phyloP scores from a whole-genome alignment of 495 filamentous ascomycete species.

The Podospora conica region DNA sequence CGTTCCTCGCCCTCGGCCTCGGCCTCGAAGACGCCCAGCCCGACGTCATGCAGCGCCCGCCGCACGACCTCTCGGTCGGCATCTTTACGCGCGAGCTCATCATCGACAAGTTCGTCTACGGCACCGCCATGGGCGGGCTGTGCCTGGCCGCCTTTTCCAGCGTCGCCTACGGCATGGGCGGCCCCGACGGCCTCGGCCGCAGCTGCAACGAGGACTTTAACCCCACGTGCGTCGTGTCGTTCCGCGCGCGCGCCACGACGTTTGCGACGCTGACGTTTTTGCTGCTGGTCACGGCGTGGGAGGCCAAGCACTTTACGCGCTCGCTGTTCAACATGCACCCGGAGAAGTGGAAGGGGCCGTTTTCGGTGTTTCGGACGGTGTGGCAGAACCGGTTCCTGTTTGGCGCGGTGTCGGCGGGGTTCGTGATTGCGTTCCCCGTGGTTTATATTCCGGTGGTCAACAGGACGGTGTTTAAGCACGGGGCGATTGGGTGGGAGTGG shows the following conservation, averaged over 20 bases:
- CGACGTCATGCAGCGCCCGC: conserved; percentile 67
- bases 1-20: conserved; percentile 67
- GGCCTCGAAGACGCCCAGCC: conserved; percentile 63
- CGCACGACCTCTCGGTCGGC: conserved; percentile 57
- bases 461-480: conserved; percentile 64
- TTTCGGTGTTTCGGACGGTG: conserved; percentile 55
- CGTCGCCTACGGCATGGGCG: conserved; percentile 56
- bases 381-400: conserved; percentile 70
- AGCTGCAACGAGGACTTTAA: conserved; percentile 57
- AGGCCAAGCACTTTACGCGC: conserved; percentile 63
- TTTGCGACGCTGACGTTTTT: conserved; percentile 71
- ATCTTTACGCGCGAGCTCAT: conserved; percentile 66
- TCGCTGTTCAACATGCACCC: conserved; percentile 64
- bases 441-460: conserved; percentile 69
- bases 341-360: conserved; percentile 48
- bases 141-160: conserved; percentile 61
- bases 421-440: conserved; percentile 61
- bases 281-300: conserved; percentile 65
- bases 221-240: conserved; percentile 52
- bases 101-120: conserved; percentile 67
- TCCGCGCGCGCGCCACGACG: conserved; percentile 68
- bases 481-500: conserved; percentile 69
- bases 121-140: conserved; percentile 59
- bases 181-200: conserved; percentile 58
- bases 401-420: conserved; percentile 63